Conservation (phyloP, 805 yeast species). For the Metschnikowia picachoensis region DNA sequence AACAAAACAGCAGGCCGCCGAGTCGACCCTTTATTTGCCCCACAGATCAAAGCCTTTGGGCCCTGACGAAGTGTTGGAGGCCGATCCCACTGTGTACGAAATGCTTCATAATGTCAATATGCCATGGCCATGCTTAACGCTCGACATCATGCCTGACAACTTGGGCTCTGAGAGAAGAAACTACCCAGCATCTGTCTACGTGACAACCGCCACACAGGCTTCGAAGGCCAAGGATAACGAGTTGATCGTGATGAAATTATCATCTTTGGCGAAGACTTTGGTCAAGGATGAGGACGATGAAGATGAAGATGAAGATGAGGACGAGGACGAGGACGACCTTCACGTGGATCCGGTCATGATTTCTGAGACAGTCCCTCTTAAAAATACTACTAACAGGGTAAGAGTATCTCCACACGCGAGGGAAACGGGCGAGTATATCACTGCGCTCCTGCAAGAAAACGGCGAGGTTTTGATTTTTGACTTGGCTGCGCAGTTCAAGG, state of each 20-base stretch:
- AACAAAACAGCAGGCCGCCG: constrained; percentile 23
- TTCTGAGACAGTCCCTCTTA: constrained; percentile 71
- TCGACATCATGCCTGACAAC: constrained; percentile 83
- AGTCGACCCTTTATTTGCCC: constrained; percentile 69
- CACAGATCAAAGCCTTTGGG: constrained; percentile 87
- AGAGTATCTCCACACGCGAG: constrained; percentile 77
- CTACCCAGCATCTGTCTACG: constrained; percentile 81
- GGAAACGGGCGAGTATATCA: constrained; percentile 71
- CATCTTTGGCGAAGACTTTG: constrained; percentile 78
- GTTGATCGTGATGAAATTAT: constrained; percentile 74
- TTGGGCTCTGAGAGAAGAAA: constrained; percentile 85
- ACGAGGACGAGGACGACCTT: constrained; percentile 64
- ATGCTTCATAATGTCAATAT: constrained; percentile 92
- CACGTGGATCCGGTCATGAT: constrained; percentile 85
- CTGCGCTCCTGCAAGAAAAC: constrained; percentile 84
- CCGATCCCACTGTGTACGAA: constrained; percentile 93
- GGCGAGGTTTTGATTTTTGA: constrained; percentile 90
- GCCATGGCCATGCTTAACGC: constrained; percentile 96
- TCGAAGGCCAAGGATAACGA: constrained; percentile 83
- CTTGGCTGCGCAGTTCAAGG: constrained; percentile 69
- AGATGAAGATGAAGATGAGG: constrained; percentile 65
- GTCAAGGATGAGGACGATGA: constrained; percentile 78
- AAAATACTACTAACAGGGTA: constrained; percentile 83
- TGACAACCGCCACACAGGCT: constrained; percentile 95
- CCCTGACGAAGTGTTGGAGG: constrained; percentile 92